Percentiles rank a stretch among this genome's conserved stretches.
Evolutionary conservation across 495 filamentous ascomycete genomes (phyloP).

Genomic region (Staphylotrichum tortipilum): DNA sequence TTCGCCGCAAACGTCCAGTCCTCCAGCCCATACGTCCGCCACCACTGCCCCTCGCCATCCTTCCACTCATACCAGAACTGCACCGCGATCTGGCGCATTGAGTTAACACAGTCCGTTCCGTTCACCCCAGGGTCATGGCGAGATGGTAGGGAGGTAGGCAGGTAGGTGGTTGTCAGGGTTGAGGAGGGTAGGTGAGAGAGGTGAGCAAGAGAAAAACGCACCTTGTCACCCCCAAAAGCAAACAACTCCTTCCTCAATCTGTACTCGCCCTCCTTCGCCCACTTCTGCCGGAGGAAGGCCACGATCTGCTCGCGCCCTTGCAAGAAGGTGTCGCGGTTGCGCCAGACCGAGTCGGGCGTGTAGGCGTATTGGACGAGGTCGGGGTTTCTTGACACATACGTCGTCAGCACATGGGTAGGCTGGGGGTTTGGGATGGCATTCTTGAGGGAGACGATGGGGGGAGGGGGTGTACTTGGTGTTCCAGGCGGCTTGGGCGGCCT

Average conservation of each 20-base stretch:
- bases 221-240: slow-evolving; percentile 56
- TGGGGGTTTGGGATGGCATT: too few relatives aligned
- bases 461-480: slow-evolving; percentile 78
- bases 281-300: slow-evolving; percentile 68
- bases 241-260: slow-evolving; percentile 83
- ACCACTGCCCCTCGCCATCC: slow-evolving; percentile 71
- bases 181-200: not conserved
- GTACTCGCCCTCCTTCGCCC: slow-evolving; percentile 65
- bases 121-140: not conserved
- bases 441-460: too few relatives aligned
- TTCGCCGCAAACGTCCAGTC: slow-evolving; percentile 83
- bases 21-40: slow-evolving; percentile 82
- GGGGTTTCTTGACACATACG: slow-evolving; percentile 55
- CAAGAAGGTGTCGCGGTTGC: slow-evolving; percentile 68
- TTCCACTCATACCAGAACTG: slow-evolving; percentile 92
- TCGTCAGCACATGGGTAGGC: too few relatives aligned
- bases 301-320: slow-evolving; percentile 59
- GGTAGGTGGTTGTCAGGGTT: not conserved
- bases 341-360: slow-evolving; percentile 71
- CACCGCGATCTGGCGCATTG: slow-evolving; percentile 73
- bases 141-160: too few relatives aligned
- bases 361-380: slow-evolving; percentile 60
- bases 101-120: too few relatives aligned
- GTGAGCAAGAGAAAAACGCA: too few relatives aligned
- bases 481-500: slow-evolving; percentile 78